Evolutionary conservation across 345 rosid species (phyloP).

Genomic region (Sisymbrium irio): DNA sequence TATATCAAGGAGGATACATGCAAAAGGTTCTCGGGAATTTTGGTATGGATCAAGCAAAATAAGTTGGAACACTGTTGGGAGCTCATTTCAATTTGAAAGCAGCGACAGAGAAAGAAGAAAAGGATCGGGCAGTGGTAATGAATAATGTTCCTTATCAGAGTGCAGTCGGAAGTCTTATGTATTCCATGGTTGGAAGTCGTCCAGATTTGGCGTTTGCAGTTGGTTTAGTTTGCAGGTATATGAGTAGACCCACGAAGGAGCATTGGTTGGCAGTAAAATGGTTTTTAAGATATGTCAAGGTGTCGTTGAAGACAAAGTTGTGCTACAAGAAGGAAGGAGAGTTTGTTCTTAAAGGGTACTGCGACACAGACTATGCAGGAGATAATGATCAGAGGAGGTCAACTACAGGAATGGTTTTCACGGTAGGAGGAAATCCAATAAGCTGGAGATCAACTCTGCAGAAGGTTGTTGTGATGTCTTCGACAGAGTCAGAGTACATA

Average conservation of each 20-base stretch:
- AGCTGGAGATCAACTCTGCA: no score
- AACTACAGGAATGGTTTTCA: no score
- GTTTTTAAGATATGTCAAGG: background rate
- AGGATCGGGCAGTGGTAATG: background rate
- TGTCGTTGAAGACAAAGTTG: background rate
- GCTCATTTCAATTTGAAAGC: background rate
- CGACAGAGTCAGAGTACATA: no score
- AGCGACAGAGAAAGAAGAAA: background rate
- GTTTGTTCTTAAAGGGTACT: no score
- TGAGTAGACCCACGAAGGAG: background rate
- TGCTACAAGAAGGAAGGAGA: background rate
- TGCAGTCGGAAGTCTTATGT: background rate
- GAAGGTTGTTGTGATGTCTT: no score
- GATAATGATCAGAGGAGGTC: no score
- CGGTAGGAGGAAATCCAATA: no score
- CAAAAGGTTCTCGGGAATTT: background rate
- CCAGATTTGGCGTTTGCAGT: background rate
- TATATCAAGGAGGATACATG: background rate
- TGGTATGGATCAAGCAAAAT: background rate
- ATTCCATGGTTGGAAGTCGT: background rate
- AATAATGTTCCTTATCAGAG: background rate
- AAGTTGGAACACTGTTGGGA: background rate
- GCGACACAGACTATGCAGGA: no score
- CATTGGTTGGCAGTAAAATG: background rate
- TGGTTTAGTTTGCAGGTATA: background rate